Evolutionary conservation across 2,329 filamentous ascomycete genomes (phyloP), one percentile per base, ranked within the genome.

Genomic region (Calonectria naviculata): DNA sequence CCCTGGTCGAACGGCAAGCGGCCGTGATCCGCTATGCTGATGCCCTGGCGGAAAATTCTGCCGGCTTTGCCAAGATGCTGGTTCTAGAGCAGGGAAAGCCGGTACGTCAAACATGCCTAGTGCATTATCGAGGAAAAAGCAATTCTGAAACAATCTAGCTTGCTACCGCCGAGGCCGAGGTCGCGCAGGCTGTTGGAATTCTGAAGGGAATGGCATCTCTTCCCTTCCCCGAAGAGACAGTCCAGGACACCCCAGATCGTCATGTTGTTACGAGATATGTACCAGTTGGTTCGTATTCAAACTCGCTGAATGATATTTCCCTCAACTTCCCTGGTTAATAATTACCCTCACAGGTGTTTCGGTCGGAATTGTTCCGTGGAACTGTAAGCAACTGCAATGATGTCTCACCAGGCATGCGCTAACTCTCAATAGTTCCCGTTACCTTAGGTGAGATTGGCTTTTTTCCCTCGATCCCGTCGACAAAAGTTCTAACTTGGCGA

Each of bases 1-100:
- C 82, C 2, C 81, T 81, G 72, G 71, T 70, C 1, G 78, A 84
- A 44, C 79, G 84, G 63, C 75, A 75, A 54, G 65, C 75, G 36
- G 74, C 72, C 12, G 36, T 82, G 44, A 26, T 56, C 28, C 61
- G 60, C 12, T 78, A 72, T 46, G 76, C 76, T 4, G 75, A 77
- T 26, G 75, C 52, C 21, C 56, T 72, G 46, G 47, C 65, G 3
- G 54, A 36, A 10, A 71, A 58, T 34, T 74, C 76, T 5, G 75
- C 76, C 15, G 75, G 34, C 15, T 69, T 72, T 60, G 58, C 65
- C 13, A 63, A 41, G 29, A 71, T 71, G 68, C 21, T 71, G 58
- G 65, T 67, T 5, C 21, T 68, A 3, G 68, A 71, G 19, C 58
- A 67, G 47, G 68, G 68, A 12, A 71, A 71, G 26, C 54, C 68